A percentile compares a stretch with the other conserved stretches of the same genome.
These are phyloP conservation scores for Chloranthus sessilifolius DNA, from an alignment of 164 flowering plant species.

Conservation along the genomic window DNA sequence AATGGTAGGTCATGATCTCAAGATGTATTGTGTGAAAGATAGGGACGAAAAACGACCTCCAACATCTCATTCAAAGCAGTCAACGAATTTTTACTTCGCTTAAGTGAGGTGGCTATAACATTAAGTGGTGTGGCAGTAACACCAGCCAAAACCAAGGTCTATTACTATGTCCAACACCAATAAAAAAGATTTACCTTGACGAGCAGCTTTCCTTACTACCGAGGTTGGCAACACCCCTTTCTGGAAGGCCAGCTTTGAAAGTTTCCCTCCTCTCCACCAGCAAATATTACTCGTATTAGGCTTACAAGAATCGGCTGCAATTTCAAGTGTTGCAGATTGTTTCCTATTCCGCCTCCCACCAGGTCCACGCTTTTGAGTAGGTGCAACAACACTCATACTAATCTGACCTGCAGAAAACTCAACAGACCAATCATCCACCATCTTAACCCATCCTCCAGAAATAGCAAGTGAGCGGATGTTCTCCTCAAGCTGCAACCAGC, in stretches of 20 bases:
- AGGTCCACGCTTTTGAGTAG: conserved; percentile 57
- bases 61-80: no score
- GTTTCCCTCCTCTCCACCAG: conserved; percentile 88
- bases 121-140: no score
- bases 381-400: conserved; percentile 29
- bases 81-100: no score
- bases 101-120: no score
- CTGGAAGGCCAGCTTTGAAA: conserved; percentile 53
- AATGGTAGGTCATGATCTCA: no score
- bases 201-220: conserved; percentile 58
- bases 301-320: conserved; percentile 22
- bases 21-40: no score
- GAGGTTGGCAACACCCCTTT: conserved; percentile 57
- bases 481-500: conserved; percentile 72
- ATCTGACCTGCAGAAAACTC: conserved; percentile 41
- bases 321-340: conserved; percentile 38
- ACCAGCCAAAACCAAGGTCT: no score
- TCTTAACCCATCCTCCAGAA: conserved; percentile 79
- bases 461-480: conserved; percentile 58
- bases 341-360: conserved; percentile 52
- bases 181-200: conserved; percentile 48
- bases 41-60: no score
- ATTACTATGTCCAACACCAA: background rate
- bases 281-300: conserved; percentile 29
- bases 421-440: conserved; percentile 53